These are phyloP conservation scores for Herpotrichia juniperi DNA, from an alignment of 2,329 filamentous ascomycete species.

Conservation along the genomic window DNA sequence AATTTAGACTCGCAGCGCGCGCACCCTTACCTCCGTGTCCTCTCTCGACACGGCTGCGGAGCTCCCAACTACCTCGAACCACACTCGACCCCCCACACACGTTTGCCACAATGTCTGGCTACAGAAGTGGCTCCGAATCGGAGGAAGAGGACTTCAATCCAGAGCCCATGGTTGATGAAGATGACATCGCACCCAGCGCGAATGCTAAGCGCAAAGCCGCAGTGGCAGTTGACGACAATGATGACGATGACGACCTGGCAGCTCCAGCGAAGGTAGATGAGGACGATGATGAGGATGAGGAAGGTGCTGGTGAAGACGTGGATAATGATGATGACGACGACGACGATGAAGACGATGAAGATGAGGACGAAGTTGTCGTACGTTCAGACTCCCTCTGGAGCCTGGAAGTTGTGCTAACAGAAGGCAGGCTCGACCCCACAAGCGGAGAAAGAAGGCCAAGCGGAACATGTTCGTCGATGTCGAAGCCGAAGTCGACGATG, in stretches of 20 bases:
- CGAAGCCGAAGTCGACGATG: slow-evolving; percentile 95
- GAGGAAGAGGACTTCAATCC: slow-evolving; percentile 93
- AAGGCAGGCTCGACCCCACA: slow-evolving; percentile 71
- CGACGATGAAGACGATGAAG: slow-evolving; percentile 59
- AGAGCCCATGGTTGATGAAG: slow-evolving; percentile 72
- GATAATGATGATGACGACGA: slow-evolving; percentile 64
- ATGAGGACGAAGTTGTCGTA: slow-evolving; percentile 33
- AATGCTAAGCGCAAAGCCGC: slow-evolving; percentile 32
- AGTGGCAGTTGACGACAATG: slow-evolving; percentile 35
- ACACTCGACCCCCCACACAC: neutral
- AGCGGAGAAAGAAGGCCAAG: slow-evolving; percentile 75
- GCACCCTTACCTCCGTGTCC: neutral
- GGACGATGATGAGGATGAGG: slow-evolving; percentile 58
- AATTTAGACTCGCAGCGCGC: neutral
- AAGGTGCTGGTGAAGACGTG: slow-evolving; percentile 63
- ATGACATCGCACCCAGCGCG: slow-evolving; percentile 39
- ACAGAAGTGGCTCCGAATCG: slow-evolving; percentile 37
- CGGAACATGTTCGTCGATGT: slow-evolving; percentile 94
- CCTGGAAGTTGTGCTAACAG: slow-evolving; percentile 23
- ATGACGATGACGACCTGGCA: slow-evolving; percentile 41
- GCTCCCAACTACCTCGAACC: neutral
- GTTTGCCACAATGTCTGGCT: slow-evolving; percentile 33
- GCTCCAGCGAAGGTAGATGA: slow-evolving; percentile 46
- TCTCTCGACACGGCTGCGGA: neutral
- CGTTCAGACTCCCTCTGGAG: neutral